phyloP scores from a whole-genome alignment of 148 eudicot species.

The Chenopodium formosanum region DNA sequence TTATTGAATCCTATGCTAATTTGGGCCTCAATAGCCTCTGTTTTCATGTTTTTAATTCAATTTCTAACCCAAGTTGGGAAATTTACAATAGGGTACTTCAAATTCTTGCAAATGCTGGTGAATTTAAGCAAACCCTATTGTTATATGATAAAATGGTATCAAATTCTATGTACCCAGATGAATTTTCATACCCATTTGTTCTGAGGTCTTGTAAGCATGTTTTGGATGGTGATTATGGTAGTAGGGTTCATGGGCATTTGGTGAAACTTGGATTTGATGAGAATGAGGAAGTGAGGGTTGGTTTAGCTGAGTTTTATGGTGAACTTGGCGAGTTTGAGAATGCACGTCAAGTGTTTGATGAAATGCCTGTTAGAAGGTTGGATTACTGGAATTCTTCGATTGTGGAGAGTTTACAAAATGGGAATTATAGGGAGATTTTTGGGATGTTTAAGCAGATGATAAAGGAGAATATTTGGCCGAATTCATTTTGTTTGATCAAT shows the following conservation, averaged over 20 bases:
- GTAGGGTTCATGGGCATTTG: slow-evolving; percentile 29
- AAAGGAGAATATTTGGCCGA: slow-evolving; percentile 13
- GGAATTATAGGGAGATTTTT: slow-evolving; percentile 17
- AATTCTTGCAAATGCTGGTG: slow-evolving; percentile 26
- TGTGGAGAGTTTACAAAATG: slow-evolving; percentile 20
- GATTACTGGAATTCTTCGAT: slow-evolving; percentile 29
- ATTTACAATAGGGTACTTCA: slow-evolving; percentile 26
- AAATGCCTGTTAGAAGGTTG: slow-evolving; percentile 24
- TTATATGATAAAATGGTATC: slow-evolving; percentile 34
- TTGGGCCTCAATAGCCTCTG: slow-evolving; percentile 16
- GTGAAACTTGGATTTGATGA: slow-evolving; percentile 32
- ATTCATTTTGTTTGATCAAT: slow-evolving; percentile 30
- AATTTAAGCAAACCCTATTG: slow-evolving; percentile 25
- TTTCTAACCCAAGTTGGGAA: slow-evolving; percentile 21
- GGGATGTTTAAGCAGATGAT: slow-evolving; percentile 27
- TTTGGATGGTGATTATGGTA: slow-evolving; percentile 18
- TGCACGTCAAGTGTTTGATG: slow-evolving; percentile 24
- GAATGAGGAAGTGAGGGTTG: slow-evolving; percentile 19
- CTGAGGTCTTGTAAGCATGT: slow-evolving; percentile 22
- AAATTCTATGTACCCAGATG: slow-evolving; percentile 33
- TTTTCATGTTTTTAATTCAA: slow-evolving; percentile 27
- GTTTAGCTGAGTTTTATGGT: slow-evolving; percentile 29
- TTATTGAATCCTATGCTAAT: slow-evolving; percentile 28
- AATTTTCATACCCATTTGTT: slow-evolving; percentile 34
- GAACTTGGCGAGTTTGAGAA: slow-evolving; percentile 11